Evolutionary conservation across 345 rosid genomes (phyloP).

Genomic region (Eutrema yunnanense): DNA sequence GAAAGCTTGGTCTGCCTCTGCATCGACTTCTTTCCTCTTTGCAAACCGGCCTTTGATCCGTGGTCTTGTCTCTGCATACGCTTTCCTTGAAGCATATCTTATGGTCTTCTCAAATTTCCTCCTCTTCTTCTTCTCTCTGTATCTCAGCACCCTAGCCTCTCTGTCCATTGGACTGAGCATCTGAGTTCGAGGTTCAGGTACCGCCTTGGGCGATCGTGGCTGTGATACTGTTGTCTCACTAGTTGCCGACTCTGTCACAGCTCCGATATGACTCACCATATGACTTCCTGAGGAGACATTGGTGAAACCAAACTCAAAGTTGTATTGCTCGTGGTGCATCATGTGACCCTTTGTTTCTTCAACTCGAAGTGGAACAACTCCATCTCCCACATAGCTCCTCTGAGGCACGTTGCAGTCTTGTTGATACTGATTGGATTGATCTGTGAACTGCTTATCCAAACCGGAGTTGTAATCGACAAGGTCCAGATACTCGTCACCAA

Average conservation of each 20-base stretch:
- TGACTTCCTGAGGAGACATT: conserved; percentile 36
- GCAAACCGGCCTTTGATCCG: conserved; percentile 94
- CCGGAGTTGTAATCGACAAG: conserved; percentile 53
- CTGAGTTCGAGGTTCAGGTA: conserved; percentile 43
- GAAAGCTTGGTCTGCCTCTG: conserved; percentile 61
- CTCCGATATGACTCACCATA: conserved; percentile 27
- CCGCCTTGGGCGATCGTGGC: conserved; percentile 47
- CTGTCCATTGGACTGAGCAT: conserved; percentile 74
- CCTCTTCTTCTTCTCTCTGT: conserved; percentile 89
- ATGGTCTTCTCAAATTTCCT: conserved; percentile 93
- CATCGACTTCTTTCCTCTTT: conserved; percentile 59
- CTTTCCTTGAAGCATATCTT: conserved; percentile 95
- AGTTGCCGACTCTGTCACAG: conserved; percentile 61
- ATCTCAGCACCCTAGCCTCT: conserved; percentile 86
- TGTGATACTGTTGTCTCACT: conserved; percentile 55
- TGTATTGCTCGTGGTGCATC: conserved; percentile 31
- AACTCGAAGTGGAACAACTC: conserved; percentile 23
- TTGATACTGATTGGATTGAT: conserved; percentile 9
- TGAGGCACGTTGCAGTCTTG: conserved; percentile 16
- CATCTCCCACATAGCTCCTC: conserved; percentile 18
- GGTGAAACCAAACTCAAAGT: conserved; percentile 46
- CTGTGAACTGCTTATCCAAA: conserved; percentile 16
- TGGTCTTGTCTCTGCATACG: conserved; percentile 87
- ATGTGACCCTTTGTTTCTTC: conserved; percentile 2
- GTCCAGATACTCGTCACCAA: conserved; percentile 65